These are phyloP conservation scores for Zalaria sp. DNA, from an alignment of 2,329 filamentous ascomycete species.

Conservation along the genomic window DNA sequence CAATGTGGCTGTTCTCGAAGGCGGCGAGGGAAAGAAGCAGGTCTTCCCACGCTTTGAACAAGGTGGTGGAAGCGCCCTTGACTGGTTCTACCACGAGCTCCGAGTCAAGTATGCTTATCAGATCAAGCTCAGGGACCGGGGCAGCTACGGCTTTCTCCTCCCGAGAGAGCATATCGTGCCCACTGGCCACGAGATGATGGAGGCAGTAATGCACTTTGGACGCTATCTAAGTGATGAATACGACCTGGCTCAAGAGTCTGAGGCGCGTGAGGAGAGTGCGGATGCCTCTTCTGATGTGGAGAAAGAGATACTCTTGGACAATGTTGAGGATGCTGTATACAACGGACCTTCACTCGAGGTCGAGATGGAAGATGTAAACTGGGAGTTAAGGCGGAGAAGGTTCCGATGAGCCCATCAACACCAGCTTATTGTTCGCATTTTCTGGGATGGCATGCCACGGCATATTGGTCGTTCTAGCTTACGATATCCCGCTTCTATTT, in stretches of 20 bases:
- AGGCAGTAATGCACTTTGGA: conserved; percentile 71
- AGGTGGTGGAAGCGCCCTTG: conserved; percentile 73
- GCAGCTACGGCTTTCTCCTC: conserved; percentile 84
- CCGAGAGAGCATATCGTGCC: conserved; percentile 79
- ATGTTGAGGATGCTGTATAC: too few species aligned
- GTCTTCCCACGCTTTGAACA: conserved; percentile 49
- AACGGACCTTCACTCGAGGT: too few species aligned
- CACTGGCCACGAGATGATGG: conserved; percentile 75
- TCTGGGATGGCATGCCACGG: too few species aligned
- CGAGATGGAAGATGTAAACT: too few species aligned
- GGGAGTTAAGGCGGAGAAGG: too few species aligned
- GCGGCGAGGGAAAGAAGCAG: conserved; percentile 18
- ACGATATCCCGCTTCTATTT: too few species aligned
- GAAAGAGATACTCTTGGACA: too few species aligned
- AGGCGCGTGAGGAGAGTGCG: too few species aligned
- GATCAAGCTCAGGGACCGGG: conserved; percentile 84
- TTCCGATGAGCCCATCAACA: too few species aligned
- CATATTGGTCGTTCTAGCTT: too few species aligned
- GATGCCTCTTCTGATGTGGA: too few species aligned
- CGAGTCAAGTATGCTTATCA: conserved; percentile 77
- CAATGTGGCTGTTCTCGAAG: conserved; percentile 36
- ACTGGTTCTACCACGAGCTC: conserved; percentile 90
- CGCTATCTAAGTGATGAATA: conserved; percentile 51
- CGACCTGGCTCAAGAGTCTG: conserved; percentile 8
- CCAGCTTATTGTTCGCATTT: too few species aligned